Evolutionary conservation across 257 asterid species (phyloP).

Genomic region (Pogostemon cablin): DNA sequence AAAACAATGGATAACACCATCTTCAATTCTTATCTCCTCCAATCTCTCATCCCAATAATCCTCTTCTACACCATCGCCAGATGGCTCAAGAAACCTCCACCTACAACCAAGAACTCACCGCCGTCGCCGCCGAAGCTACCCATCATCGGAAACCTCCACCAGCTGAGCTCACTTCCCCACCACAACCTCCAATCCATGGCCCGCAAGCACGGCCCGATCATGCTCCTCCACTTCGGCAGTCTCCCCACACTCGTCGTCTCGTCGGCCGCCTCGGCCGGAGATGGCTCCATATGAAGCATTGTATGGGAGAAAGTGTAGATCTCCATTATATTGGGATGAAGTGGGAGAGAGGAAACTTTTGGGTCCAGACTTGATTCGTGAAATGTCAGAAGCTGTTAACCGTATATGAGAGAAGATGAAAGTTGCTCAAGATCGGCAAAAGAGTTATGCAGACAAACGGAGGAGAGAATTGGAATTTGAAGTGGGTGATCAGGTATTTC

Average conservation of each 20-base stretch:
- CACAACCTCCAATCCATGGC: conserved; percentile 32
- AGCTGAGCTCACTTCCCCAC: conserved; percentile 40
- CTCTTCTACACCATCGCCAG: conserved; percentile 21
- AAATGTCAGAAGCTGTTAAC: no score
- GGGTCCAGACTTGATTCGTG: no score
- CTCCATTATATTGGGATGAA: no score
- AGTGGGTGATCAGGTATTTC: no score
- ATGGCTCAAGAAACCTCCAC: conserved; percentile 18
- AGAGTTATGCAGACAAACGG: no score
- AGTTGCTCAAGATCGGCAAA: no score
- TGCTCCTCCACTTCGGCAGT: conserved; percentile 49
- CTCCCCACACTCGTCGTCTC: conserved; percentile 35
- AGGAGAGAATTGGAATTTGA: no score
- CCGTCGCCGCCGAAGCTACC: conserved; percentile 54
- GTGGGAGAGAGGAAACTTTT: no score
- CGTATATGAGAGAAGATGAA: no score
- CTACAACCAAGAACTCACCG: conserved; percentile 21
- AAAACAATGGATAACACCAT: background rate
- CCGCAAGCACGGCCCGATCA: conserved; percentile 39
- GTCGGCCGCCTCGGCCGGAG: conserved; percentile 39
- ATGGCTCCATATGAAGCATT: no score
- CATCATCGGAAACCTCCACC: conserved; percentile 47
- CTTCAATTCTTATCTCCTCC: background rate
- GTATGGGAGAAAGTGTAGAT: no score
- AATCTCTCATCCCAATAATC: conserved; percentile 16